A percentile compares a stretch with the other conserved stretches of the same genome.
These are phyloP conservation scores for Solanum piurae DNA, from an alignment of 257 asterid genomes.

Conservation along the genomic window DNA sequence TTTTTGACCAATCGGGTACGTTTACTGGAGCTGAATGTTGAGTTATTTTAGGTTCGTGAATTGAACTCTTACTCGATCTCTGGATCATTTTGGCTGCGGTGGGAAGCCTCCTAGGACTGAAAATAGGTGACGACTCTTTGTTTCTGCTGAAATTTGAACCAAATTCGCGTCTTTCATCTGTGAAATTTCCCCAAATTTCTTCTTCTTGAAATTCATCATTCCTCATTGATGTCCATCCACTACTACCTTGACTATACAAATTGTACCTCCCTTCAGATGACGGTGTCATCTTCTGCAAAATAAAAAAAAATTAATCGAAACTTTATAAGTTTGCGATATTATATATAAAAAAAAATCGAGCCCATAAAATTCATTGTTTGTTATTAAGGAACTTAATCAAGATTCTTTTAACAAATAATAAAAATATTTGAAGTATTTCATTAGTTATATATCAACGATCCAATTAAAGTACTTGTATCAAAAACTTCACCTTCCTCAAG, in stretches of 20 bases:
- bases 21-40: slow-evolving; percentile 1
- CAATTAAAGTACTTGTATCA: background rate
- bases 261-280: slow-evolving; percentile 8
- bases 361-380: background rate
- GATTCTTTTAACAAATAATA: background rate
- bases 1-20: slow-evolving; percentile 53
- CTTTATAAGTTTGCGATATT: background rate
- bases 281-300: slow-evolving; percentile 18
- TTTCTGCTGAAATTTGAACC: slow-evolving; percentile 1
- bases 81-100: slow-evolving; percentile 25
- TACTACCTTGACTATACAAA: slow-evolving; percentile 31
- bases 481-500: background rate
- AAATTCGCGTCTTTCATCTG: background rate
- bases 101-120: slow-evolving; percentile 13
- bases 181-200: slow-evolving; percentile 34
- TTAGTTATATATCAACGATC: background rate
- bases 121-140: background rate
- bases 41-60: slow-evolving; percentile 16
- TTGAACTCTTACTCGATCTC: slow-evolving; percentile 5
- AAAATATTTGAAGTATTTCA: too few relatives aligned
- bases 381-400: background rate
- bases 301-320: background rate
- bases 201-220: slow-evolving; percentile 54
- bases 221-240: slow-evolving; percentile 42
- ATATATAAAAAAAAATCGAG: background rate